Percentiles rank a stretch among this genome's conserved stretches.
phyloP scores from a whole-genome alignment of 306 rosid species.

The Ochetophila trinervis region DNA sequence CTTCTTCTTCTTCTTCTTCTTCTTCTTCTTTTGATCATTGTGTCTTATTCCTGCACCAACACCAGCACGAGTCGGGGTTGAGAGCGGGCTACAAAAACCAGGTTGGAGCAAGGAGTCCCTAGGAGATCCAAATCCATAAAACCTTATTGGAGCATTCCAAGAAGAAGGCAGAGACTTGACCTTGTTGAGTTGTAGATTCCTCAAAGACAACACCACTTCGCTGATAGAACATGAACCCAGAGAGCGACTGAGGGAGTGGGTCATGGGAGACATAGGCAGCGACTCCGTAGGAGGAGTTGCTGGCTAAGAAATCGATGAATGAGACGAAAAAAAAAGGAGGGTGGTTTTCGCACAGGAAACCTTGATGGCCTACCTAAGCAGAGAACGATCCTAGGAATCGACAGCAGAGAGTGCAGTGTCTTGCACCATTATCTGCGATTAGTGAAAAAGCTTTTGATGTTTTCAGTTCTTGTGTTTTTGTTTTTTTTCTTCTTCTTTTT shows the following conservation, averaged over 20 bases:
- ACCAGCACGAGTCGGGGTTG: slow-evolving; percentile 49
- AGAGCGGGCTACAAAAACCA: slow-evolving; percentile 65
- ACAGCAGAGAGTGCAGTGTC: too few relatives aligned
- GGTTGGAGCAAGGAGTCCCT: slow-evolving; percentile 66
- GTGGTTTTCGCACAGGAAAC: slow-evolving; percentile 21
- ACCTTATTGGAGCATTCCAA: slow-evolving; percentile 45
- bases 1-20: too few relatives aligned
- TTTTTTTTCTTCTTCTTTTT: too few relatives aligned
- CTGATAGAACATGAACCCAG: slow-evolving; percentile 50
- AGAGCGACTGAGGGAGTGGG: slow-evolving; percentile 47
- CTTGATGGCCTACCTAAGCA: slow-evolving; percentile 42
- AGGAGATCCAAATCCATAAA: slow-evolving; percentile 58
- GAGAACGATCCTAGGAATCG: slow-evolving; percentile 81
- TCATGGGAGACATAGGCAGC: slow-evolving; percentile 73
- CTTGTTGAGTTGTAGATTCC: slow-evolving; percentile 69
- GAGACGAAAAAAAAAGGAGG: slow-evolving; percentile 40
- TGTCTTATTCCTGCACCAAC: slow-evolving; percentile 32
- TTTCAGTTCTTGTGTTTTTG: too few relatives aligned
- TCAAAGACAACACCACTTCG: slow-evolving; percentile 61
- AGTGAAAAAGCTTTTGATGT: too few relatives aligned
- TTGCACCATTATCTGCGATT: too few relatives aligned
- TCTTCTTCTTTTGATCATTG: too few relatives aligned
- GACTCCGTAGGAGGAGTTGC: slow-evolving; percentile 48
- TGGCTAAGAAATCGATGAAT: slow-evolving; percentile 51
- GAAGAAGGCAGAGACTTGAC: slow-evolving; percentile 56